Conservation (phyloP, 139 green algal species). For the Micromonas pusilla region DNA sequence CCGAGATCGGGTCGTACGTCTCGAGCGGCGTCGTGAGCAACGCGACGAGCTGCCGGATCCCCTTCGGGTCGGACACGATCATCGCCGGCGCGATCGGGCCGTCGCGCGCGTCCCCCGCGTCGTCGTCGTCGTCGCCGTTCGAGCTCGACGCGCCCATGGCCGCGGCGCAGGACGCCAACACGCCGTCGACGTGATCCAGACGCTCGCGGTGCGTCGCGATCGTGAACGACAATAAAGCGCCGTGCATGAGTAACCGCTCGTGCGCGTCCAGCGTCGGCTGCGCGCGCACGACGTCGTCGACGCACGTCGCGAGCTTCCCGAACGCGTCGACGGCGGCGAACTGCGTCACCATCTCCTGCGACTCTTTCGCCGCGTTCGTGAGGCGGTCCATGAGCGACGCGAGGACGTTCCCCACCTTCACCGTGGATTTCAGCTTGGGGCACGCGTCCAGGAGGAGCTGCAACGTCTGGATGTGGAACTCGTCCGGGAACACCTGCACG, state of each 20-base stretch:
- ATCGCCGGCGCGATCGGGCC: conserved; percentile 3
- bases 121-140: background rate
- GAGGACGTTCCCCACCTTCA: conserved; percentile 48
- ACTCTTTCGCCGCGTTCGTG: conserved; percentile 12
- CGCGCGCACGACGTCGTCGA: background rate
- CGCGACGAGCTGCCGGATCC: conserved; percentile 67
- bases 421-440: conserved; percentile 73
- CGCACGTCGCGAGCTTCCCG: conserved; percentile 49
- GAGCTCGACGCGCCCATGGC: conserved; percentile 26
- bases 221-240: conserved; percentile 73
- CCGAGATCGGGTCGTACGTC: conserved; percentile 62
- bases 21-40: conserved; percentile 76
- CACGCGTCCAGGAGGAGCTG: conserved; percentile 70
- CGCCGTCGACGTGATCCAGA: conserved; percentile 61
- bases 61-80: conserved; percentile 31
- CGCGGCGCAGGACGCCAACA: conserved; percentile 51
- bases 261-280: conserved; percentile 45
- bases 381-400: conserved; percentile 29
- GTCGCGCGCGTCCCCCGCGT: background rate
- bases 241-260: conserved; percentile 65
- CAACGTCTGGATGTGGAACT: conserved; percentile 91
- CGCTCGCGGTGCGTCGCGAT: conserved; percentile 35
- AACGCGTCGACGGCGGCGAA: conserved; percentile 65
- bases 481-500: conserved; percentile 81
- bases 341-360: conserved; percentile 30